Conservation (phyloP, 1,139 yeast species). For the Blastobotrys malaysiensis region DNA sequence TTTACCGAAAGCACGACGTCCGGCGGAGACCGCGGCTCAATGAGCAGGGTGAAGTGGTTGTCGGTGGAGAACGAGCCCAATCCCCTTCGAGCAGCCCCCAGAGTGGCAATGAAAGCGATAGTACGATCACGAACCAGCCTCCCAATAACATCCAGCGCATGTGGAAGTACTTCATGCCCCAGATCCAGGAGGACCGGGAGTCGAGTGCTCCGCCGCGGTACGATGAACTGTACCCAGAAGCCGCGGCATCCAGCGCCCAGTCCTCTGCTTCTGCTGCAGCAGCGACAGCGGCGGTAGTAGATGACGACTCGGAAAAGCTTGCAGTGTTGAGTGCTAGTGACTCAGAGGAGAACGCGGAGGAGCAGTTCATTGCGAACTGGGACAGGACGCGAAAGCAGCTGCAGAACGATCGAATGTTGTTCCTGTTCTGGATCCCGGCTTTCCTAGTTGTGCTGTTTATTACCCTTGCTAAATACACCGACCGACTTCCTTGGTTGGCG, state of each 20-base stretch:
- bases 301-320: slow-evolving; percentile 4
- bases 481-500: neutral
- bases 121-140: slow-evolving; percentile 19
- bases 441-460: slow-evolving; percentile 26
- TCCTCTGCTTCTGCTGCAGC: slow-evolving; percentile 34
- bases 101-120: slow-evolving; percentile 14
- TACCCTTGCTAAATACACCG: slow-evolving; percentile 9
- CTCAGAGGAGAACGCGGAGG: slow-evolving; percentile 15
- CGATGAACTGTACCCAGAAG: slow-evolving; percentile 73
- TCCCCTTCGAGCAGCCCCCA: slow-evolving; percentile 3
- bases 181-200: slow-evolving; percentile 10
- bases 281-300: slow-evolving; percentile 17
- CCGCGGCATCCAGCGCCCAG: slow-evolving; percentile 36
- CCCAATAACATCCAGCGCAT: slow-evolving; percentile 16
- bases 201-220: slow-evolving; percentile 51
- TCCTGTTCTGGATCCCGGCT: slow-evolving; percentile 61
- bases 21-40: neutral
- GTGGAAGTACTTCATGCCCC: slow-evolving; percentile 22
- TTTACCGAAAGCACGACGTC: slow-evolving; percentile 14
- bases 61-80: neutral
- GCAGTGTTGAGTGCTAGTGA: neutral
- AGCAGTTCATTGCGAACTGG: slow-evolving; percentile 22
- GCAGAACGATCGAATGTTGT: slow-evolving; percentile 74
- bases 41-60: neutral
- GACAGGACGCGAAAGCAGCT: slow-evolving; percentile 42